Evolutionary conservation across 2,329 filamentous ascomycete species (phyloP).

Genomic region (Curvularia lunata): DNA sequence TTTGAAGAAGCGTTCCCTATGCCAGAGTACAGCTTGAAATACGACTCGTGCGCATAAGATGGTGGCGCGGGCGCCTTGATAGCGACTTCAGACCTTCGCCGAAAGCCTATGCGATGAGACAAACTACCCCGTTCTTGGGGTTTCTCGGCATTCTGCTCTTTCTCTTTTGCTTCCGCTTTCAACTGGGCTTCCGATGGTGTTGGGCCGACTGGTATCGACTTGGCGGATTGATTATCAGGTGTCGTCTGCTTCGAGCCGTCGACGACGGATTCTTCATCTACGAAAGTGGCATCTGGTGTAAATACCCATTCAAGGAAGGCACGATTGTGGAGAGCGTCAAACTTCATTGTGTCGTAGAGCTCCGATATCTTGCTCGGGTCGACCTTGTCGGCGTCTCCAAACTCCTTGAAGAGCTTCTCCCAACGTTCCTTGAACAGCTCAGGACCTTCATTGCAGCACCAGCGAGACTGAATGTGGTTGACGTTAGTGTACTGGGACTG

Average conservation of each 20-base stretch:
- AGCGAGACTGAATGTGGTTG: constrained; percentile 76
- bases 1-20: constrained; percentile 65
- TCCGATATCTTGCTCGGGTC: constrained; percentile 99
- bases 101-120: constrained; percentile 59
- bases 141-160: constrained; percentile 51
- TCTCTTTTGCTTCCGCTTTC: constrained; percentile 40
- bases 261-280: constrained; percentile 64
- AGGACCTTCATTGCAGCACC: constrained; percentile 96
- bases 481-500: constrained; percentile 47
- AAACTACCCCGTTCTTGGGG: constrained; percentile 46
- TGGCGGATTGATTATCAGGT: constrained; percentile 33
- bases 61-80: constrained; percentile 32
- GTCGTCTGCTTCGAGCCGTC: constrained; percentile 44
- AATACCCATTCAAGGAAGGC: constrained; percentile 98
- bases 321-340: constrained; percentile 94
- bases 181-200: constrained; percentile 44
- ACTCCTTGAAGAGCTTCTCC: constrained; percentile 98
- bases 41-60: constrained; percentile 62
- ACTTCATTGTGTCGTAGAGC: constrained; percentile 99
- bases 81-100: constrained; percentile 57
- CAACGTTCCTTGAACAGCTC: constrained; percentile 95
- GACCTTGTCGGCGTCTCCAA: constrained; percentile 95
- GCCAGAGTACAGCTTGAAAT: constrained; percentile 90
- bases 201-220: constrained; percentile 31
- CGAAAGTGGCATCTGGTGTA: constrained; percentile 79